phyloP scores from a whole-genome alignment of 345 rosid genomes.

The Bruguiera parviflora region DNA sequence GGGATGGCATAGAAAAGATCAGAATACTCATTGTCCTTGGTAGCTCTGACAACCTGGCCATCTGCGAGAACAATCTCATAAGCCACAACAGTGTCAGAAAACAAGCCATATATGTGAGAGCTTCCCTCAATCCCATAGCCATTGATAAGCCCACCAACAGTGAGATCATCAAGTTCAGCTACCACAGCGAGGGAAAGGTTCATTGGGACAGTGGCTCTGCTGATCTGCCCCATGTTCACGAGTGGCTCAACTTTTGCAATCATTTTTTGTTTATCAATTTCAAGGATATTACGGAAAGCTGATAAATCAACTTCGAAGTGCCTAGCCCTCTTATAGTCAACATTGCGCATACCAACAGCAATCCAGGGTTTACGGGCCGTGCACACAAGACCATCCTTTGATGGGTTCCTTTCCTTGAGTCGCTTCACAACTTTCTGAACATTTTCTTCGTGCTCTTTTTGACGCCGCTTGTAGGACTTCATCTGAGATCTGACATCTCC shows the following conservation, averaged over 20 bases:
- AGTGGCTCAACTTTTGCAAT: slow-evolving; percentile 94
- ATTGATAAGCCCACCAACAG: slow-evolving; percentile 98
- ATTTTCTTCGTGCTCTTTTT: slow-evolving; percentile 88
- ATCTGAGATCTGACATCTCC: slow-evolving; percentile 90
- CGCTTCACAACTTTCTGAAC: slow-evolving; percentile 80
- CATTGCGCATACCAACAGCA: slow-evolving; percentile 99
- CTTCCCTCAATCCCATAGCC: slow-evolving; percentile 99
- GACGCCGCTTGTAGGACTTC: slow-evolving; percentile 83
- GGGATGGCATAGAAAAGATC: slow-evolving; percentile 93
- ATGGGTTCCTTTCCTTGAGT: slow-evolving; percentile 71
- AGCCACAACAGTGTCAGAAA: slow-evolving; percentile 94
- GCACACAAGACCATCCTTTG: slow-evolving; percentile 96
- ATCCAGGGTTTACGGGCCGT: slow-evolving; percentile 99
- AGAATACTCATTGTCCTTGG: slow-evolving; percentile 84
- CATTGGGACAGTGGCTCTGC: slow-evolving; percentile 79
- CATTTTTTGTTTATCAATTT: slow-evolving; percentile 83
- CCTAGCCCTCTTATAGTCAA: slow-evolving; percentile 93
- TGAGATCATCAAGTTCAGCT: slow-evolving; percentile 98
- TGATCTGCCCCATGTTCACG: slow-evolving; percentile 98
- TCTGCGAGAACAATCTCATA: slow-evolving; percentile 89
- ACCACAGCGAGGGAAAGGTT: slow-evolving; percentile 96
- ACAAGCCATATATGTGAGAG: slow-evolving; percentile 92
- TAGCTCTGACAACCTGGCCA: slow-evolving; percentile 86
- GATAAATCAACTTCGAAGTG: slow-evolving; percentile 95
- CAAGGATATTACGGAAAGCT: slow-evolving; percentile 72